Base-by-base conservation (phyloP, 1,284 basidiomycete species). In the Vanrija sp. region DNA sequence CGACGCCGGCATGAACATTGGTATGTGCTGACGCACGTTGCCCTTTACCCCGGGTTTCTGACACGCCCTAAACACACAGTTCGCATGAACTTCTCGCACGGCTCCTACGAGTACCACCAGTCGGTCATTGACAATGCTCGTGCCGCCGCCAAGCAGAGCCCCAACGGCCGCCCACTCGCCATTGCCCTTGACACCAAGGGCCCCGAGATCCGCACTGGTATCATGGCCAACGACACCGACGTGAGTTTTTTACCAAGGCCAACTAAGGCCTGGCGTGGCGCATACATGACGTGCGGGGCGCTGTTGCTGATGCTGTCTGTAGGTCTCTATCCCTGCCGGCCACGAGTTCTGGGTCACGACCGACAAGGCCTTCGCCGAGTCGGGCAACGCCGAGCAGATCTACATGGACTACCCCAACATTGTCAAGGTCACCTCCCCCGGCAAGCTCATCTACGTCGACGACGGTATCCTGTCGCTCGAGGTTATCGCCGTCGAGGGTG, bases 121-220 rank as follows among this genome's bases (percentile, higher is more conserved):
- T 92, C 88, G 63, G 93, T 97, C 62, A 91, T 98, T 72, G 90
- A 97, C 80, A 96, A 97, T 81, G 88, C 91, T 47, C 84, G 92
- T 67, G 85, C 85, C 71, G 86, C 89, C 79, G 82, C 89, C 56
- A 84, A 83, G 45, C 83, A 76, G 63, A 82, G 85, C 65, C 84
- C 84, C 56, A 57, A 44, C 37, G 91, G 90, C 51, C 89, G 96
- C 52, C 94, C 96, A 22, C 83, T 99, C 47, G 96, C 96, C 51
- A 98, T 99, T 70, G 96, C 96, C 66, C 82, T 99, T 51, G 96
- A 99, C 79, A 98, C 96, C 63, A 98, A 98, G 89, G 96, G 96
- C 50, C 96, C 96, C 38, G 96, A 98, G 80, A 99, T 99, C 80
- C 87, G 96, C 66, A 98, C 96, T 44, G 96, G 96, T 65, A 72